phyloP scores from a whole-genome alignment of 2,329 filamentous ascomycete species.

The Incumbomyces lentus region DNA sequence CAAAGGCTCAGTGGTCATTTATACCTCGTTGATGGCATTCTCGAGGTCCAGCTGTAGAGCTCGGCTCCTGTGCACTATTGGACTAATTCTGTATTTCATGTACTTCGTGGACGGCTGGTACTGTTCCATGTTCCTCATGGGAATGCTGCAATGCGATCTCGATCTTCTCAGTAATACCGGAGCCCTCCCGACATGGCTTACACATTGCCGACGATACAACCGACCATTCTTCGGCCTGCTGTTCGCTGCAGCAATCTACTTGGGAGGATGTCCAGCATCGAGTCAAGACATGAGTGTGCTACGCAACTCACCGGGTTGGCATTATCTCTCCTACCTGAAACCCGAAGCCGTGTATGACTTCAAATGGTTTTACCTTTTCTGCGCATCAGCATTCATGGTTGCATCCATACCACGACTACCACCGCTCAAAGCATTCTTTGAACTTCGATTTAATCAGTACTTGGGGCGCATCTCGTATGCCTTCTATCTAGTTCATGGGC shows the following conservation, averaged over 20 bases:
- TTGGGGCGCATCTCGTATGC: slow-evolving; percentile 38
- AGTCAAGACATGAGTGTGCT: slow-evolving; percentile 30
- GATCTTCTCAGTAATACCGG: slow-evolving; percentile 44
- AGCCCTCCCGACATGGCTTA: slow-evolving; percentile 43
- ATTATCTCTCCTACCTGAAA: slow-evolving; percentile 32
- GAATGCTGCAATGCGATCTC: slow-evolving; percentile 53
- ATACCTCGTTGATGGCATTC: slow-evolving; percentile 37
- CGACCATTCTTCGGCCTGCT: slow-evolving; percentile 43
- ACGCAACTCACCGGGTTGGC: slow-evolving; percentile 15
- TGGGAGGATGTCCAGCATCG: slow-evolving; percentile 51
- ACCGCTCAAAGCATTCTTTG: slow-evolving; percentile 42
- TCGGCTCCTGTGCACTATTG: slow-evolving; percentile 44
- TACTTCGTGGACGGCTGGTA: slow-evolving; percentile 58
- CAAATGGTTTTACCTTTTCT: slow-evolving; percentile 60
- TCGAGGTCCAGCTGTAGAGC: slow-evolving; percentile 45
- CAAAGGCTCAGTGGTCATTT: slow-evolving; percentile 28
- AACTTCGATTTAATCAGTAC: slow-evolving; percentile 33
- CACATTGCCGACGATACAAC: slow-evolving; percentile 39
- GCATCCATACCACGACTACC: slow-evolving; percentile 46
- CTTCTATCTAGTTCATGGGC: slow-evolving; percentile 39
- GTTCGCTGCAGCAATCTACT: slow-evolving; percentile 43
- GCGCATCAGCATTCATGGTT: slow-evolving; percentile 48
- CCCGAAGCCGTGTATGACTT: slow-evolving; percentile 55
- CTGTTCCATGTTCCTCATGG: slow-evolving; percentile 49
- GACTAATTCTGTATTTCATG: slow-evolving; percentile 54